Percentiles rank a stretch among this genome's conserved stretches.
Conservation (phyloP, 257 asterid genomes). For the Solanum pinnatisectum region DNA sequence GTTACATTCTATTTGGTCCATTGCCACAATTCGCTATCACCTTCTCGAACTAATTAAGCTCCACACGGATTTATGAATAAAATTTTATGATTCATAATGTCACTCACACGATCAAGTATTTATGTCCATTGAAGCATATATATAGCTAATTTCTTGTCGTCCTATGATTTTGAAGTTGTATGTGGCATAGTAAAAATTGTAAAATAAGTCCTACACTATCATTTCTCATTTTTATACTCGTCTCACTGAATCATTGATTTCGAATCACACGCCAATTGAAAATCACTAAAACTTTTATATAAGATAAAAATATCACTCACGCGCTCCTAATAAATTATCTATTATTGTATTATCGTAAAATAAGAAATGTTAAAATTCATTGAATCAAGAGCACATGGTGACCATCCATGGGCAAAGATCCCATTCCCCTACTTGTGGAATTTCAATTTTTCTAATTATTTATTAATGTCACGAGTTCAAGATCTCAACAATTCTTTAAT, state of each 20-base stretch:
- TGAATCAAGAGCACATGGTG: neutral
- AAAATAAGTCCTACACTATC: neutral
- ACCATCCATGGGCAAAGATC: neutral
- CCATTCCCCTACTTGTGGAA: neutral
- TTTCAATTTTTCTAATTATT: neutral
- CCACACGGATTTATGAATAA: neutral
- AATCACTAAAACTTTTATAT: neutral
- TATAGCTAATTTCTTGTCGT: neutral
- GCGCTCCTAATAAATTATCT: neutral
- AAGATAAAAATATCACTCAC: neutral
- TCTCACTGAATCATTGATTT: rapidly evolving
- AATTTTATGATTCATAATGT: neutral
- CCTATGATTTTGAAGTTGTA: neutral
- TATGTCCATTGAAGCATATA: neutral
- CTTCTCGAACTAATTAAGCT: neutral
- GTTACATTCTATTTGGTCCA: neutral
- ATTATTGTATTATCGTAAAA: neutral
- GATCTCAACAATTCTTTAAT: neutral
- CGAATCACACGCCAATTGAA: neutral
- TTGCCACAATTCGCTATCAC: neutral
- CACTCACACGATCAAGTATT: neutral
- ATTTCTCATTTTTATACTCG: neutral
- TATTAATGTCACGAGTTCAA: neutral
- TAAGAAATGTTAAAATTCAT: neutral
- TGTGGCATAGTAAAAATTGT: neutral